Percentiles rank a stretch among this genome's conserved stretches.
phyloP scores from a whole-genome alignment of 352 stramenopile species.

The Thalassiosira mediterranea region DNA sequence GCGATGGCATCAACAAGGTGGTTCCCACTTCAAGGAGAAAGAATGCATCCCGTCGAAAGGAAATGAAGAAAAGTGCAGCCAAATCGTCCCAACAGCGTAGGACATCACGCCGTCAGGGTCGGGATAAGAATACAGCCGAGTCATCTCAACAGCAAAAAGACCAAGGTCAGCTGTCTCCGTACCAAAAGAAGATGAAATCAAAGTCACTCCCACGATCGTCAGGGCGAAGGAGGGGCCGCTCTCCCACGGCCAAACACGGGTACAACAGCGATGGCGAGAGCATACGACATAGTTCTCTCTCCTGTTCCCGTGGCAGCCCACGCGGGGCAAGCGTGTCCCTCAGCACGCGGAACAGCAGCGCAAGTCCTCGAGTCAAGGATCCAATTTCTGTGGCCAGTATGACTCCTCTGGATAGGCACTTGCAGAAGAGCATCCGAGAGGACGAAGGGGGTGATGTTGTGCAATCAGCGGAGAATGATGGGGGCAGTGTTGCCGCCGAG shows the following conservation, averaged over 20 bases:
- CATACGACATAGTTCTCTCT: conserved; percentile 9
- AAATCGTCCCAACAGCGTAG: too few relatives aligned
- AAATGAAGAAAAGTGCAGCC: too few relatives aligned
- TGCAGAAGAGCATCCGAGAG: conserved; percentile 1
- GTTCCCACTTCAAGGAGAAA: too few relatives aligned
- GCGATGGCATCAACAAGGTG: neutral
- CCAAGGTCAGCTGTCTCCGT: neutral
- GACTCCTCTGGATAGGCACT: neutral
- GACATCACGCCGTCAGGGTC: neutral
- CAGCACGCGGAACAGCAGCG: conserved; percentile 11
- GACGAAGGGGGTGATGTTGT: neutral
- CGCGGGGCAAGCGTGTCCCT: neutral
- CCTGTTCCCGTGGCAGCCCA: neutral
- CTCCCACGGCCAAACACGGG: conserved; percentile 11
- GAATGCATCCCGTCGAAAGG: too few relatives aligned
- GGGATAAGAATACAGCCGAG: neutral
- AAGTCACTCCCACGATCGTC: too few relatives aligned
- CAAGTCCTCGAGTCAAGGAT: neutral
- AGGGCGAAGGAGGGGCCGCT: conserved; percentile 4
- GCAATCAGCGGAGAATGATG: neutral
- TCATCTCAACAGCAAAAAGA: neutral
- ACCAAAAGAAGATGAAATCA: too few relatives aligned
- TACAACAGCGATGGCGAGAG: conserved; percentile 24
- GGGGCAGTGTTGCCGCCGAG: conserved; percentile 3
- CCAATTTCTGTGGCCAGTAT: too few relatives aligned